Conservation (phyloP, 257 asterid species). For the Dorcoceras hygrometricum region DNA sequence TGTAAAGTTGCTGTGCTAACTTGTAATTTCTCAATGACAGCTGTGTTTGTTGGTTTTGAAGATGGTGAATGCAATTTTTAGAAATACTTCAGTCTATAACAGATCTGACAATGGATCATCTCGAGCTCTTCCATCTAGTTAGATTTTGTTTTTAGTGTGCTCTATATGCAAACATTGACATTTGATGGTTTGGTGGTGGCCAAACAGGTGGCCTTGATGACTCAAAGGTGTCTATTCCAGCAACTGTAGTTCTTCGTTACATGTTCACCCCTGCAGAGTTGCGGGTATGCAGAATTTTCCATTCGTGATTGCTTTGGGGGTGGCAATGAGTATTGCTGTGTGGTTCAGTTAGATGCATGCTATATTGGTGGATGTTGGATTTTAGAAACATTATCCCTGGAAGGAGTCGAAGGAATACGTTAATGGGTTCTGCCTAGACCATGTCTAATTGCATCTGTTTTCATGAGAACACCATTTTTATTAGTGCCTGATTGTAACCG, state of each 20-base stretch:
- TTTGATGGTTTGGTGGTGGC: slow-evolving; percentile 24
- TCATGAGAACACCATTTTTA: no score
- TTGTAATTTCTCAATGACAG: slow-evolving; percentile 5
- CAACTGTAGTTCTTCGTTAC: slow-evolving; percentile 76
- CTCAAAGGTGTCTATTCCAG: slow-evolving; percentile 68
- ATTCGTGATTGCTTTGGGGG: slow-evolving; percentile 7
- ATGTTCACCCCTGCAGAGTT: slow-evolving; percentile 91
- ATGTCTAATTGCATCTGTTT: no score
- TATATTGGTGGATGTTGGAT: no score
- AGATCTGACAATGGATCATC: not conserved
- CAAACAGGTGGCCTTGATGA: slow-evolving; percentile 93
- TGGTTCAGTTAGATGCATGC: no score
- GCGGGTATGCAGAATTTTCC: slow-evolving; percentile 50
- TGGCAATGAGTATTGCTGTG: not conserved
- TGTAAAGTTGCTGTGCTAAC: slow-evolving; percentile 18
- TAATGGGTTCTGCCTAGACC: no score
- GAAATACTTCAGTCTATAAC: no score
- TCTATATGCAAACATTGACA: slow-evolving; percentile 4
- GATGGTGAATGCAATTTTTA: not conserved
- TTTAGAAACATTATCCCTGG: no score
- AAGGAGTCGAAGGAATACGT: no score
- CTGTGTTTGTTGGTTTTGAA: not conserved
- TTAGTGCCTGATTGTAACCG: no score
- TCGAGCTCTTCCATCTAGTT: slow-evolving; percentile 11
- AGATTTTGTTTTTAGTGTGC: not conserved